Evolutionary conservation across 441 rosid species (phyloP), one percentile per base, ranked within the genome.

Genomic region (Theobroma grandiflorum): DNA sequence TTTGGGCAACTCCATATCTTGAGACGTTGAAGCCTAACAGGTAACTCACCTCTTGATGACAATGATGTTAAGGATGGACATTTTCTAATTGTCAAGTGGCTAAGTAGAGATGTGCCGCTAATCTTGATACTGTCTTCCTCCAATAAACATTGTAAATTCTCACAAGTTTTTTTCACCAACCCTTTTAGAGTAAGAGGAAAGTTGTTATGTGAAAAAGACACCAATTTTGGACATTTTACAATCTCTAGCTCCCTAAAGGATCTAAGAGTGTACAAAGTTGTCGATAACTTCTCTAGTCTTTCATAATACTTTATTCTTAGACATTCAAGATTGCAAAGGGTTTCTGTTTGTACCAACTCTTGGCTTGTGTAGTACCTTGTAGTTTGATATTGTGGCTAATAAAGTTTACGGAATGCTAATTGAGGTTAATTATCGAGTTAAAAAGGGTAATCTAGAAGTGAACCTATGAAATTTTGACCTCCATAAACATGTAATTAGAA

Each of bases 1-100:
- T 72, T 76, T 22, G 7, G 1, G 37, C 78, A 83, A 64, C 57
- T 52, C 47, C 57, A 8, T 1, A 83, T 76, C 57, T 71, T 70
- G n/a, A 79, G 71, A 12, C 7, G 74, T 49, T 37, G 81, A 11
- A 83, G 80, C 0, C 61, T 65, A 26, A 63, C 35, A 33, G 80
- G 74, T 77, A 77, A 42, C 35, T 50, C 72, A 22, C 74, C 74
- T 8, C 33, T 42, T 33, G 80, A 69, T 26, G 72, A 67, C 43
- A 35, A 66, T n/a, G 75, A 72, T 71, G 1, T 26, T 11, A 77
- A 53, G 53, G 73, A 77, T 1, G 50, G 73, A 9, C 79, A 77
- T 65, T 16, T 38, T 49, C 3, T 52, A 9, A 77, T 53, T 15
- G 20, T 43, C 64, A 66, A 42, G 42, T 37, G 59, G n/a, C n/a